These are phyloP conservation scores for Pseudoneurospora amorphoporcata DNA, from an alignment of 495 filamentous ascomycete genomes.

Conservation along the genomic window DNA sequence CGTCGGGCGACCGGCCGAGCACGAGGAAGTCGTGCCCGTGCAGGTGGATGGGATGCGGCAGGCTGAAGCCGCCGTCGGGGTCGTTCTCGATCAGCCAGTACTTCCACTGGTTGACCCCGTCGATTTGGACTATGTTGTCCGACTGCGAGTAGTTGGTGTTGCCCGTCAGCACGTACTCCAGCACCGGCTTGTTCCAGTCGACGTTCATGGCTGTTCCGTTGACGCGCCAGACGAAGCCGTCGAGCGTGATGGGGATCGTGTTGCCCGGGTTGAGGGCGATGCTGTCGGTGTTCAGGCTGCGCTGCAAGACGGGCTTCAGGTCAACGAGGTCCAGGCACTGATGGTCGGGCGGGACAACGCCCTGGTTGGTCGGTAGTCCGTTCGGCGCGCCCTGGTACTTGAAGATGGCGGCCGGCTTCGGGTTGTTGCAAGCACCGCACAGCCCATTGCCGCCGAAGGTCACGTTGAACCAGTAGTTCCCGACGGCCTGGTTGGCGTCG, in stretches of 20 bases:
- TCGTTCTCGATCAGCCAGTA: constrained; percentile 45
- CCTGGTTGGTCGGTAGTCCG: constrained; percentile 20
- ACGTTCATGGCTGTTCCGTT: constrained; percentile 30
- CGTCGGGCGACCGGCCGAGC: constrained; percentile 30
- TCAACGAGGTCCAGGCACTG: constrained; percentile 23
- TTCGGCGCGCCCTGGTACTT: constrained; percentile 21
- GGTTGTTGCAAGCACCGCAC: constrained; percentile 24
- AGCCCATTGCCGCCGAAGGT: constrained; percentile 21
- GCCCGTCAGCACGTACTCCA: constrained; percentile 25
- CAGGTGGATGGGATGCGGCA: constrained; percentile 38
- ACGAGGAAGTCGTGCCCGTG: constrained; percentile 52
- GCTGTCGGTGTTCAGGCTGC: constrained; percentile 14
- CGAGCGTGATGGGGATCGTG: constrained; percentile 20
- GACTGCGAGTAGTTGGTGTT: constrained; percentile 26
- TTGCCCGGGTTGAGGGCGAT: constrained; percentile 18
- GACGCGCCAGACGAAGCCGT: constrained; percentile 32
- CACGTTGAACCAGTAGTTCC: constrained; percentile 53
- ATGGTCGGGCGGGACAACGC: constrained; percentile 15
- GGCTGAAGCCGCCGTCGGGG: constrained; percentile 25
- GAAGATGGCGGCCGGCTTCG: constrained; percentile 28
- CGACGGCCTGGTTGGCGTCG: constrained; percentile 40
- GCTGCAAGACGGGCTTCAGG: constrained; percentile 22
- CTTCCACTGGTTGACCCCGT: constrained; percentile 32
- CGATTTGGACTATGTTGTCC: constrained; percentile 29
- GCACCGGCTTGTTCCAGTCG: constrained; percentile 32